These are phyloP conservation scores for carrot (Daucus carota) DNA, from an alignment of 129 eudicot genomes.

Conservation along the genomic window DNA sequence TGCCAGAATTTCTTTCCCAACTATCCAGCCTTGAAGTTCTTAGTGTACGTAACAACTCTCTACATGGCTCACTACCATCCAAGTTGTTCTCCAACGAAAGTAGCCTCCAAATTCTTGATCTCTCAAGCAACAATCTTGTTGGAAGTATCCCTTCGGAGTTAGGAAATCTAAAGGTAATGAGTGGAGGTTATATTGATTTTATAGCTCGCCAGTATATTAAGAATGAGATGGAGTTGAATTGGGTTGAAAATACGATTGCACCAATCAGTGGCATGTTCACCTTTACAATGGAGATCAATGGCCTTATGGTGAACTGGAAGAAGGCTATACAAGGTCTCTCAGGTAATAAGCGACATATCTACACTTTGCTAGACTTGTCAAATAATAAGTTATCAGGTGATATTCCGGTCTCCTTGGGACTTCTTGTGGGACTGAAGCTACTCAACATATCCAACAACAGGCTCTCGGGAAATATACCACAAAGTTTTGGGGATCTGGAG, in stretches of 20 bases:
- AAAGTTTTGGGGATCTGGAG: too few species aligned
- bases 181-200: too few species aligned
- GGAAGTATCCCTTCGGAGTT: constrained; percentile 30
- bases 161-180: constrained; percentile 31
- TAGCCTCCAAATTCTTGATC: constrained; percentile 44
- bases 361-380: constrained; percentile 48
- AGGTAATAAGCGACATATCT: constrained; percentile 25
- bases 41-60: constrained; percentile 36
- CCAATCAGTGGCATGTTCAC: constrained; percentile 15
- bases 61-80: constrained; percentile 26
- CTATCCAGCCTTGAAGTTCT: constrained; percentile 33
- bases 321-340: constrained; percentile 39
- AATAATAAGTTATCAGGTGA: constrained; percentile 34
- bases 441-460: constrained; percentile 57
- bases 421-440: constrained; percentile 33
- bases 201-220: too few species aligned
- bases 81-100: constrained; percentile 23
- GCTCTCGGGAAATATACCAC: too few species aligned
- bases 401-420: constrained; percentile 42
- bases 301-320: constrained; percentile 50
- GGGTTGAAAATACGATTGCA: not conserved
- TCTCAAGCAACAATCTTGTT: constrained; percentile 32
- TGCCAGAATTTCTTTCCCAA: constrained; percentile 27
- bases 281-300: constrained; percentile 29
- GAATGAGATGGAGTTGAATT: too few species aligned